Conservation (phyloP, 257 asterid species). For the Verbascum thapsus region DNA sequence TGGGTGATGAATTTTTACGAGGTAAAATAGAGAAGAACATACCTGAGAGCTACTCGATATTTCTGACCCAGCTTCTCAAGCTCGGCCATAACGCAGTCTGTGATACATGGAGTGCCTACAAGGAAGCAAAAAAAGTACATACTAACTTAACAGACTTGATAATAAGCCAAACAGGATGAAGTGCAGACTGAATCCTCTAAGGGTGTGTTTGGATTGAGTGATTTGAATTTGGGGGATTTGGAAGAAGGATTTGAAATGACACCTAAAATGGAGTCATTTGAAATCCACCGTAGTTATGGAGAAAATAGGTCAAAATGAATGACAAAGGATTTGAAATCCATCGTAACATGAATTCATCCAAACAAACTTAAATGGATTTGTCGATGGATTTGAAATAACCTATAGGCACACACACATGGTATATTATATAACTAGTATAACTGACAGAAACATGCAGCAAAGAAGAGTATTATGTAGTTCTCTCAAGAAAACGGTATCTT, state of each 20-base stretch:
- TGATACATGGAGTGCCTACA: conserved; percentile 96
- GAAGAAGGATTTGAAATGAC: too few relatives aligned
- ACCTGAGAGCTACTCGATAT: conserved; percentile 95
- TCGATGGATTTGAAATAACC: too few relatives aligned
- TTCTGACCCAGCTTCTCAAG: conserved; percentile 96
- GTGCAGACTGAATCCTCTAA: too few relatives aligned
- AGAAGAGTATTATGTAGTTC: conserved; percentile 11
- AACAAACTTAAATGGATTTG: too few relatives aligned
- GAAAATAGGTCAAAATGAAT: too few relatives aligned
- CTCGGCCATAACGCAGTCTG: conserved; percentile 99
- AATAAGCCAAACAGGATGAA: too few relatives aligned
- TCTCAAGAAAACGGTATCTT: not conserved
- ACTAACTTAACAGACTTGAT: not conserved
- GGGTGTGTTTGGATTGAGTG: too few relatives aligned
- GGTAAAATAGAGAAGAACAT: conserved; percentile 27
- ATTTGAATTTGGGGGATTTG: too few relatives aligned
- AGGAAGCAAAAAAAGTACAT: conserved; percentile 7
- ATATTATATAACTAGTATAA: not conserved
- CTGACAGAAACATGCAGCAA: not conserved
- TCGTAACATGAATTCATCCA: too few relatives aligned
- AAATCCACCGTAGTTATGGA: too few relatives aligned
- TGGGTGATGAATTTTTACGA: not conserved
- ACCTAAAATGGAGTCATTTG: too few relatives aligned
- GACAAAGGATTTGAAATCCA: too few relatives aligned
- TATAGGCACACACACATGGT: not conserved